phyloP scores from a whole-genome alignment of 345 rosid species.

The Aquilaria malaccensis region DNA sequence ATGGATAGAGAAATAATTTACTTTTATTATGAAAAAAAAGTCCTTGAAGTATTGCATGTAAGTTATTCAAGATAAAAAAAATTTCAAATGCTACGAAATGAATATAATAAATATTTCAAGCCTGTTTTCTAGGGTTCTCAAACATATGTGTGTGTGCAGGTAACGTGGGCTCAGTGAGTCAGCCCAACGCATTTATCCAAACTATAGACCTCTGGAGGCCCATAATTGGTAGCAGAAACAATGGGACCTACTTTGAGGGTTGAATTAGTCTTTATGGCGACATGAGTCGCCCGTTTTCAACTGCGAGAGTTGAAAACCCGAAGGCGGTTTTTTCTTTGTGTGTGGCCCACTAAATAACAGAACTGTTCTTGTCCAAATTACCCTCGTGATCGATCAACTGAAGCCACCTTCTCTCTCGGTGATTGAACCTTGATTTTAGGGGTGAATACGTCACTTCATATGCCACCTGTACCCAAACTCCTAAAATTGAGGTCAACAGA shows the following conservation, averaged over 20 bases:
- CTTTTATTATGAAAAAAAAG: no score
- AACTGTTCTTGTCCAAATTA: not conserved
- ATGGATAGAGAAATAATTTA: no score
- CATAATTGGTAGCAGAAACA: not conserved
- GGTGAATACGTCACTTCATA: not conserved
- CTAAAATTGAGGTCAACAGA: slow-evolving; percentile 11
- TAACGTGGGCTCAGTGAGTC: no score
- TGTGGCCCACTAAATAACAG: slow-evolving; percentile 16
- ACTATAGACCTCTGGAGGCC: no score
- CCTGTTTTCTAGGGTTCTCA: no score
- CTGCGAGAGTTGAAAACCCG: not conserved
- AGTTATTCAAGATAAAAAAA: no score
- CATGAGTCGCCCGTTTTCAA: not conserved
- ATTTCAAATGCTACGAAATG: no score
- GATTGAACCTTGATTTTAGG: not conserved
- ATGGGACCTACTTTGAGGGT: not conserved
- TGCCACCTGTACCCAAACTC: not conserved
- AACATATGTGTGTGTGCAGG: no score
- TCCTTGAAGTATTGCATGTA: no score
- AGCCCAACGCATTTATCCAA: no score
- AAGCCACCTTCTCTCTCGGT: not conserved
- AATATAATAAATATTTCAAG: no score
- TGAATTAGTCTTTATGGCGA: slow-evolving; percentile 2
- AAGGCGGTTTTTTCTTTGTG: slow-evolving; percentile 16
- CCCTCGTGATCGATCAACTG: not conserved